phyloP scores from a whole-genome alignment of 1,139 yeast species.

The Saccharomyces hybrid region DNA sequence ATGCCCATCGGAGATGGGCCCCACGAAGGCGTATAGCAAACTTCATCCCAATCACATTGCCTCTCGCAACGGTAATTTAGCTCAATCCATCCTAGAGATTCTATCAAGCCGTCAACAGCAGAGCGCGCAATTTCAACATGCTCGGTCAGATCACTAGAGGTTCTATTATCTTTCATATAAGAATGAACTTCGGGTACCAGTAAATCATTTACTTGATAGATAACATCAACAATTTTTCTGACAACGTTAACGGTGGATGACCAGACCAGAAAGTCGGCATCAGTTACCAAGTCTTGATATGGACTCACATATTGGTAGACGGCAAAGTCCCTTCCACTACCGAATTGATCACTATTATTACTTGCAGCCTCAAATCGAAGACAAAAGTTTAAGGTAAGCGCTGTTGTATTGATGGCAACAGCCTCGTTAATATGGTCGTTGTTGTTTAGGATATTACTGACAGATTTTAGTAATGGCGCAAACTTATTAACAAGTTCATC shows the following conservation, averaged over 20 bases:
- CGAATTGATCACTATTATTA: conserved; percentile 8
- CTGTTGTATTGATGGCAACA: conserved; percentile 33
- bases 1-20: conserved; percentile 47
- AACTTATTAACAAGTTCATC: conserved; percentile 43
- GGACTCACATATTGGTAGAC: conserved; percentile 42
- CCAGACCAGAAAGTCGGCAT: conserved; percentile 41
- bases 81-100: conserved; percentile 37
- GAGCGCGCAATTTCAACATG: conserved; percentile 12
- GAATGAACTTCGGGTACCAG: conserved; percentile 25
- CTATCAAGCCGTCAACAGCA: conserved; percentile 20
- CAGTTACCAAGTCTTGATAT: conserved; percentile 32
- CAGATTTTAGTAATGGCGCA: conserved; percentile 38
- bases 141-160: background rate
- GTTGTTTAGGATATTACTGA: conserved; percentile 34
- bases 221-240: conserved; percentile 29
- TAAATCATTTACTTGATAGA: conserved; percentile 34
- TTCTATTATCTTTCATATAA: conserved; percentile 13
- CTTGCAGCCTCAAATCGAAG: conserved; percentile 33
- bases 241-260: conserved; percentile 39
- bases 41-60: conserved; percentile 38
- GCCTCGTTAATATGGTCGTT: conserved; percentile 7
- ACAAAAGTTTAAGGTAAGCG: conserved; percentile 35
- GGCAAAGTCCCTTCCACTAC: conserved; percentile 25
- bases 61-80: conserved; percentile 37
- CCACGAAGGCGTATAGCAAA: conserved; percentile 53